phyloP scores from a whole-genome alignment of 2,329 filamentous ascomycete genomes.

The Ceratocystis huliohia region DNA sequence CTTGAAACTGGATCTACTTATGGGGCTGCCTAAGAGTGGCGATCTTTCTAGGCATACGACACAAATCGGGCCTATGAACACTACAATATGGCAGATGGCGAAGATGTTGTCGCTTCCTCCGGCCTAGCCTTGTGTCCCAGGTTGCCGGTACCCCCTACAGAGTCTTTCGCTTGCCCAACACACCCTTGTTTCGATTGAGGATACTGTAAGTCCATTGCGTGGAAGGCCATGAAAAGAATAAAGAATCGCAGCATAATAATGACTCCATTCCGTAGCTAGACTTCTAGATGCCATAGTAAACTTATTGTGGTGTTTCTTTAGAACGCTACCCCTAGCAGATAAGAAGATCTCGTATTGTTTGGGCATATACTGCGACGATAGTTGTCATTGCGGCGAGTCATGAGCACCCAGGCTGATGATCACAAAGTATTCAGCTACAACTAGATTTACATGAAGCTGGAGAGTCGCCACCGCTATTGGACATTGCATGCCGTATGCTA shows the following conservation, averaged over 20 bases:
- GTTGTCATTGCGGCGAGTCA: no score
- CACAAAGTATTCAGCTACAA: no score
- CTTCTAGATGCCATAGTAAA: neutral
- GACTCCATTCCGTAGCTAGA: neutral
- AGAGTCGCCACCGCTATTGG: neutral
- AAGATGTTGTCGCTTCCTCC: neutral
- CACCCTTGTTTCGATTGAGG: neutral
- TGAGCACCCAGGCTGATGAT: no score
- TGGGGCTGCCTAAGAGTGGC: neutral
- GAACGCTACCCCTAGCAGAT: no score
- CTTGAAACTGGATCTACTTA: no score
- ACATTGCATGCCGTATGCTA: neutral
- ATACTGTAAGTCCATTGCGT: neutral
- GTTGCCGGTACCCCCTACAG: neutral
- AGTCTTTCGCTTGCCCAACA: neutral
- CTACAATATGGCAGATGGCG: neutral
- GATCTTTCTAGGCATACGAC: neutral
- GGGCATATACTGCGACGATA: no score
- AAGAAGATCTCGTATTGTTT: no score
- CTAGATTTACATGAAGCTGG: neutral
- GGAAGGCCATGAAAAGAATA: neutral
- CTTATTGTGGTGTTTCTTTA: no score
- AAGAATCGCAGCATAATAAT: neutral
- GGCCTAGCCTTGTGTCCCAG: neutral
- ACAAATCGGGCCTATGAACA: neutral